Evolutionary conservation across 2,329 filamentous ascomycete genomes (phyloP).

Genomic region (Penicillium janthinellum): DNA sequence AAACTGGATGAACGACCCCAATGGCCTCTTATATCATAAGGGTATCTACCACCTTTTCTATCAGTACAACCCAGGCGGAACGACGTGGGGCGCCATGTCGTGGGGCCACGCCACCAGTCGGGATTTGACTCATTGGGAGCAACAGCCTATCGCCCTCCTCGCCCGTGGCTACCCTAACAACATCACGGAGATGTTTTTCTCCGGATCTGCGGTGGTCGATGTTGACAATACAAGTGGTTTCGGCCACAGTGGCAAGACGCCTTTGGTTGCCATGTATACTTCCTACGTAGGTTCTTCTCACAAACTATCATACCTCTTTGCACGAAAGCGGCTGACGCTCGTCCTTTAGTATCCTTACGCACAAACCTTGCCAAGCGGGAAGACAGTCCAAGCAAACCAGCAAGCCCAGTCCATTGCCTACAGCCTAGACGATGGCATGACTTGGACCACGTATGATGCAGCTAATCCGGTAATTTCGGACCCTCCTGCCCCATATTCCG

Average conservation of each 20-base stretch:
- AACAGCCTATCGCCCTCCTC: constrained; percentile 63
- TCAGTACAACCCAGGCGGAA: not conserved
- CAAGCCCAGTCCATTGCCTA: constrained; percentile 65
- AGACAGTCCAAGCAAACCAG: constrained; percentile 19
- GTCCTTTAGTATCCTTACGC: constrained; percentile 21
- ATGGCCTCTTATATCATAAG: not conserved
- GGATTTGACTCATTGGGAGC: constrained; percentile 60
- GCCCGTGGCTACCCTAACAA: constrained; percentile 47
- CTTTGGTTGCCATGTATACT: not conserved
- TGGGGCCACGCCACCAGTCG: constrained; percentile 10
- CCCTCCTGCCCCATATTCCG: constrained; percentile 16
- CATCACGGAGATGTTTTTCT: constrained; percentile 50
- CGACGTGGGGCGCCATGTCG: not conserved
- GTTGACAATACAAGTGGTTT: not conserved
- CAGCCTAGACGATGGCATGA: constrained; percentile 63
- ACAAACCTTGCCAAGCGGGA: constrained; percentile 29
- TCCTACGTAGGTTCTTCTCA: not conserved
- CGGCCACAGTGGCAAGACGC: not conserved
- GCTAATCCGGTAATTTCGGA: not conserved
- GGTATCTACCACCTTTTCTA: not conserved
- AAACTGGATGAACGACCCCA: not conserved
- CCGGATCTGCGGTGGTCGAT: not conserved
- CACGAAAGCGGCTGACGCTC: not conserved
- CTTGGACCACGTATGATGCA: constrained; percentile 25
- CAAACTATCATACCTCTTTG: not conserved